Evolutionary conservation across 2,329 filamentous ascomycete genomes (phyloP), one percentile per base, ranked within the genome.

Genomic region (Metarhizium rileyi): DNA sequence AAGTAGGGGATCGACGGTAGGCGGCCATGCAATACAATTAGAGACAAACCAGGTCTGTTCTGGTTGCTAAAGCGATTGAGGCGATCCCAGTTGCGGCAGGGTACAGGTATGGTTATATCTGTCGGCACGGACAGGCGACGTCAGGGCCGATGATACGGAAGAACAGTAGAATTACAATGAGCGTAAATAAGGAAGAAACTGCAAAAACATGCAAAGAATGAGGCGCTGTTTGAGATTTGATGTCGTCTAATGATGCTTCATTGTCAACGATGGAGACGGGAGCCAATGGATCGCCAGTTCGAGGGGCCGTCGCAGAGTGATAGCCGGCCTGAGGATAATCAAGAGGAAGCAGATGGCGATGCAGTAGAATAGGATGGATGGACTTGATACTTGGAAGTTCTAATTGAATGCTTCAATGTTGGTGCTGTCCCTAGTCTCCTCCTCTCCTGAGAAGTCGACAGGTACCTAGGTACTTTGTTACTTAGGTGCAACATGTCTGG

Each of bases 41-140:
- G 42, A 44, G 9, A 5, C 5, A 42, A 26, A 25, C 18, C 8
- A 23, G 22, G 8, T 23, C 38, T n/a, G 16, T 25, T 42, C 5
- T 42, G 20, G 38, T 20, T 3, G 35, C 6, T 20, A 7, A 8
- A 3, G 38, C 20, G 20, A 4, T 16, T 16, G n/a, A 45, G 20
- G 28, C 55, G 55, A 50, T 51, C 10, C 30, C 14, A 33, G 30
- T 12, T 33, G 30, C 30, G 30, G 16, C 30, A n/a, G 30, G 30
- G 30, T 16, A 33, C 10, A 28, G 14, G 4, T 38, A n/a, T 38
- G 16, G 18, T 33, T 33, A 14, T 18, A n/a, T 38, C 35, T 6
- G 35, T 38, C 35, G n/a, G 35, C 35, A 38, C 16, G 30, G 30
- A 33, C 16, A 14, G 10, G 30, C 30, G 8, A n/a, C 18, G 35